Evolutionary conservation across 176 grass and related monocot species (phyloP).

Genomic region (Hyparrhenia diplandra): DNA sequence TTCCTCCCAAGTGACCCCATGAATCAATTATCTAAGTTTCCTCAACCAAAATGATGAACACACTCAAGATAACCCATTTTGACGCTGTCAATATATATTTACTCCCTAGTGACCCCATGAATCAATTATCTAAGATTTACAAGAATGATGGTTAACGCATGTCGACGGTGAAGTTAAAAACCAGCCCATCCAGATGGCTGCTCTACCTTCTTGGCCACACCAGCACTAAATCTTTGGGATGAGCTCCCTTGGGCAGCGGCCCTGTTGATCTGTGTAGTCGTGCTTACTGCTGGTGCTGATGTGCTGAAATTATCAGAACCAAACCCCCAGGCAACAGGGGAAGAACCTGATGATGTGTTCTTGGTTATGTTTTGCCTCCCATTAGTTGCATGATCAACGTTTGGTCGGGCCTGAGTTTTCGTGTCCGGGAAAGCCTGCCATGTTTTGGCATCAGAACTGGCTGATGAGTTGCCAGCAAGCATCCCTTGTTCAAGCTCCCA

Average conservation of each 20-base stretch:
- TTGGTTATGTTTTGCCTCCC: conserved; percentile 28
- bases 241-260: conserved; percentile 30
- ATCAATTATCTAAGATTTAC: too few relatives aligned
- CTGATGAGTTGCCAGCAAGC: conserved; percentile 32
- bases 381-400: conserved; percentile 39
- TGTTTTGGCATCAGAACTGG: conserved; percentile 44
- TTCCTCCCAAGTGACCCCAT: neutral
- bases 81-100: too few relatives aligned
- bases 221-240: conserved; percentile 48
- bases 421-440: conserved; percentile 59
- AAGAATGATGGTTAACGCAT: neutral
- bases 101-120: too few relatives aligned
- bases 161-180: conserved; percentile 41
- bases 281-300: conserved; percentile 17
- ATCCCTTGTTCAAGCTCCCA: conserved; percentile 69
- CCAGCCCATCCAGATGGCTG: conserved; percentile 81
- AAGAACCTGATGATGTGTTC: conserved; percentile 1
- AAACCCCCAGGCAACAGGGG: conserved; percentile 44
- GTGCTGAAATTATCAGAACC: conserved; percentile 38
- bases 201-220: conserved; percentile 28
- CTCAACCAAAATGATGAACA: conserved; percentile 28
- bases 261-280: conserved; percentile 27
- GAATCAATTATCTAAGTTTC: neutral
- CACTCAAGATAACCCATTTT: neutral
- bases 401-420: conserved; percentile 42